A percentile compares a stretch with the other conserved stretches of the same genome.
Conservation (phyloP, 148 eudicot species). For the Chenopodium album region DNA sequence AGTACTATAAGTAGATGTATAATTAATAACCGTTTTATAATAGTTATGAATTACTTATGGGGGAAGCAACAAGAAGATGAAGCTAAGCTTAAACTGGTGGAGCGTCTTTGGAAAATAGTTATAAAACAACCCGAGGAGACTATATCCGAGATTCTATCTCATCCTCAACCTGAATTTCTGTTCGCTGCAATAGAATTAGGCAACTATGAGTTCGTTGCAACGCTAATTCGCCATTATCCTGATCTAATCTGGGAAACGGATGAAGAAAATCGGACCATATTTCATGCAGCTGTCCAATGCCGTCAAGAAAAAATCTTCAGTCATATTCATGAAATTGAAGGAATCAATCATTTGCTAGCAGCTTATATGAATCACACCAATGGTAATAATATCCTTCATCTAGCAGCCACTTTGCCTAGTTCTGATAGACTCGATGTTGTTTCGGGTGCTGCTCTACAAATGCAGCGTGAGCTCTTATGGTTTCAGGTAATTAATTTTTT, state of each 20-base stretch:
- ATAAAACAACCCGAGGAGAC: not conserved
- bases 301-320: conserved; percentile 35
- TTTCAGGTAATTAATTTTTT: conserved; percentile 22
- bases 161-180: conserved; percentile 6
- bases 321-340: conserved; percentile 28
- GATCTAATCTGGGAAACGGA: conserved; percentile 34
- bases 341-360: conserved; percentile 26
- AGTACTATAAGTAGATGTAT: too few relatives aligned
- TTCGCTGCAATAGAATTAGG: conserved; percentile 21
- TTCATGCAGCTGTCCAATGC: conserved; percentile 34
- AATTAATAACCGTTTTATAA: too few relatives aligned
- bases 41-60: not conserved
- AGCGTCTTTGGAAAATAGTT: conserved; percentile 10
- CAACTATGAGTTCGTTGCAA: conserved; percentile 19
- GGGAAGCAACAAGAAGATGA: not conserved
- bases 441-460: not conserved
- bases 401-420: conserved; percentile 33
- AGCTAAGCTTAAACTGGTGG: not conserved
- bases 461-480: not conserved
- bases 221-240: conserved; percentile 25
- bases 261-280: conserved; percentile 33
- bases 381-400: conserved; percentile 33
- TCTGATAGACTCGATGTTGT: conserved; percentile 3
- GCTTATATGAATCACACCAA: not conserved
- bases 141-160: not conserved